Base-by-base conservation (phyloP, 2,329 filamentous ascomycete species). In the Fusarium coffeatum region DNA sequence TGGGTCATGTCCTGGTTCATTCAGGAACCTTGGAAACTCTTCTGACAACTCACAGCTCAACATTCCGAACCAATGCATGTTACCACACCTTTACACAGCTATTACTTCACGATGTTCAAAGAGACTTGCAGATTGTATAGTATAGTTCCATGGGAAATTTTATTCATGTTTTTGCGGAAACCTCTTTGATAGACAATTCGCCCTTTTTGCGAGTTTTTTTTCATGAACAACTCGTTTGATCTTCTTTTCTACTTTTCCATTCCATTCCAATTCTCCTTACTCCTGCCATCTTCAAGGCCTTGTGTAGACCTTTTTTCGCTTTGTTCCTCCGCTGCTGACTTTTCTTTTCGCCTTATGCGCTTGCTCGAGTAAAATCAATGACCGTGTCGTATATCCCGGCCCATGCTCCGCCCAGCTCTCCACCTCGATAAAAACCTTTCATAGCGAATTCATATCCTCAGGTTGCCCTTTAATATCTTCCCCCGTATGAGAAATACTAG, bases 151-250 rank as follows among this genome's bases (percentile, higher is more conserved):
- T 34, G 28, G 40, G 48, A 57, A 63, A 74, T 74, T 74, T 74
- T 74, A 72, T 73, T 74, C 72, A 71, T 74, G 72, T 74, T 74
- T 74, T 74, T 74, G 59, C 51, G 34, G 63, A 61, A 72, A 65
- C 55, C 56, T 64, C 46, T 65, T 65, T 71, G 55, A 32, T 71
- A 50, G 68, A 65, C 63, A 68, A 57, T 69, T 72, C 64, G 68
- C 72, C 70, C 34, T 68, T 71, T 73, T 73, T 74, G 68, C 70
- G 64, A 73, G 68, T 73, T 72, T 74, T 74, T 74, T 74, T 71
- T 62, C n/a, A 59, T 51, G 43, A 61, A 12, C 56, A 41, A 63
- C 59, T 71, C 62, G 50, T 64, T 61, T 73, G 50, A 55, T 66
- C 65, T 71, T 66, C 65, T 72, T 55, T 49, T 63, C 34, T 30